Conservation (phyloP, 2,329 filamentous ascomycete genomes). For the Aspergillus sp. region DNA sequence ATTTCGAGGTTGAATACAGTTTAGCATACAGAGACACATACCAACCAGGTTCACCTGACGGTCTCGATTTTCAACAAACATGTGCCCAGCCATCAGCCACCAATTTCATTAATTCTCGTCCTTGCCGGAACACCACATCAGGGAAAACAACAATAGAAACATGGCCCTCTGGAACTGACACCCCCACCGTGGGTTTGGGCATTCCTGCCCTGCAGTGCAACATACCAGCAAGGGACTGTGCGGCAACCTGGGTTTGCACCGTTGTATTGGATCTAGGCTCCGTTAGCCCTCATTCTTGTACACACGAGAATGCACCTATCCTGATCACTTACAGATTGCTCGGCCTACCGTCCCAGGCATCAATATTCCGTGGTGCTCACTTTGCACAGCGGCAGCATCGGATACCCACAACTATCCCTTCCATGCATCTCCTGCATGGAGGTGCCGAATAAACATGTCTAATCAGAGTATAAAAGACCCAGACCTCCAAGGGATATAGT, state of each 20-base stretch:
- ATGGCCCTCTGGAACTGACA: neutral
- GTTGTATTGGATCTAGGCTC: constrained; percentile 3
- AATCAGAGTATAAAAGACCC: too few relatives aligned
- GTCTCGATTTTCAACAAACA: neutral
- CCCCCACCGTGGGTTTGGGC: neutral
- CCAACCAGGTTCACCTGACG: neutral
- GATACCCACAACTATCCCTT: neutral
- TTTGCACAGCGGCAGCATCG: neutral
- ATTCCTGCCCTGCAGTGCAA: constrained; percentile 3
- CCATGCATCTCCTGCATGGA: neutral
- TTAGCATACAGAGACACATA: too few relatives aligned
- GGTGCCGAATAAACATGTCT: neutral
- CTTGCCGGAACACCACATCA: constrained; percentile 1
- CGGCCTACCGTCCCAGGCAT: neutral
- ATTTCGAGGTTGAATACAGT: too few relatives aligned
- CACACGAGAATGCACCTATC: neutral
- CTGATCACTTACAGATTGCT: neutral
- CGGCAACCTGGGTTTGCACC: neutral
- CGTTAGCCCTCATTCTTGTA: neutral
- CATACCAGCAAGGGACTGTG: constrained; percentile 6
- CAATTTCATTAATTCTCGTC: neutral
- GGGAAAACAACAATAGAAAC: constrained; percentile 1
- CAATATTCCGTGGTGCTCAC: neutral
- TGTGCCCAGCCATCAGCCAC: too few relatives aligned
- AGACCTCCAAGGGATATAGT: too few relatives aligned